These are phyloP conservation scores for Niebla homalea DNA, from an alignment of 495 filamentous ascomycete species.

Conservation along the genomic window DNA sequence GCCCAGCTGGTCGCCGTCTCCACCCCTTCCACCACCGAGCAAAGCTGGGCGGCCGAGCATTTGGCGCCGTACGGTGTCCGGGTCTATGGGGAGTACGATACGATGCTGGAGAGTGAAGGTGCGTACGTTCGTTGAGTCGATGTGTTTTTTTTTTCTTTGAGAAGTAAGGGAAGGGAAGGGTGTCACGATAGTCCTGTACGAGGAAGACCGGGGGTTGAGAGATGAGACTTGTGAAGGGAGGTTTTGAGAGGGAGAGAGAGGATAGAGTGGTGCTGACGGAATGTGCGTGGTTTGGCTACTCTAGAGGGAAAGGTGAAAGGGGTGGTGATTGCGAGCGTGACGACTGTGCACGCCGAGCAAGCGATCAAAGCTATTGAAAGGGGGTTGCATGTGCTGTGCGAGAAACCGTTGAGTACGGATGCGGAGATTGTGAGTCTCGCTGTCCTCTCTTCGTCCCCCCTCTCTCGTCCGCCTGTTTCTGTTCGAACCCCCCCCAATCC, in stretches of 20 bases:
- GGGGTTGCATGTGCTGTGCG: constrained; percentile 36
- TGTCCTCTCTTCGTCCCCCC: neutral
- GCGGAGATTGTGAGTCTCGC: constrained; percentile 34
- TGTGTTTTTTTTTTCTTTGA: too few relatives aligned
- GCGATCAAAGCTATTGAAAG: constrained; percentile 41
- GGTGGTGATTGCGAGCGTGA: constrained; percentile 38
- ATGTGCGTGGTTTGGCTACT: too few relatives aligned
- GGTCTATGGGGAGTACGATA: constrained; percentile 39
- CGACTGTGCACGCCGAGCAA: constrained; percentile 42
- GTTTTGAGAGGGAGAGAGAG: too few relatives aligned
- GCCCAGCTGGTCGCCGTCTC: constrained; percentile 40
- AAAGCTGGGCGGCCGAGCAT: constrained; percentile 37
- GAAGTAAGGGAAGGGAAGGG: too few relatives aligned
- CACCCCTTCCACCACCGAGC: constrained; percentile 34
- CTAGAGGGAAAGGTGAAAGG: constrained; percentile 25
- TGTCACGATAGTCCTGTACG: too few relatives aligned
- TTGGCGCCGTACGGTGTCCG: constrained; percentile 34
- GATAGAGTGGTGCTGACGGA: too few relatives aligned
- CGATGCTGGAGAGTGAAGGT: constrained; percentile 42
- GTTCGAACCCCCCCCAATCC: neutral
- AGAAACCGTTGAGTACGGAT: constrained; percentile 36
- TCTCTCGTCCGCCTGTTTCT: neutral
- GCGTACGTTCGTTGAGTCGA: too few relatives aligned
- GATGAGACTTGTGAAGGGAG: too few relatives aligned
- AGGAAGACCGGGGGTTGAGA: too few relatives aligned